Conservation (phyloP, 2,329 filamentous ascomycete genomes). For the Zarea fungicola region DNA sequence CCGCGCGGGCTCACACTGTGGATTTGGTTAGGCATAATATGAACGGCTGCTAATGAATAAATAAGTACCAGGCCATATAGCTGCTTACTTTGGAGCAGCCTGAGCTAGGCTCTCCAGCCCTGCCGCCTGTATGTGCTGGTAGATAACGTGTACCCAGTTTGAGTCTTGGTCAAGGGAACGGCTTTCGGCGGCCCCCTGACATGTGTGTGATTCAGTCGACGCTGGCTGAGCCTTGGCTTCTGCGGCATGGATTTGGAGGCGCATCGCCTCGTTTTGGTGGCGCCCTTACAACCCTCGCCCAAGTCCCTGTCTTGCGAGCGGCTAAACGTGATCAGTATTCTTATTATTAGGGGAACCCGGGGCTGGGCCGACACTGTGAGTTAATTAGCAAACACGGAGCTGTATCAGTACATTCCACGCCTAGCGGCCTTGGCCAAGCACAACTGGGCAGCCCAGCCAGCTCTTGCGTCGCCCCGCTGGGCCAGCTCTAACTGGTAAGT, state of each 20-base stretch:
- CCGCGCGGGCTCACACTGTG: too few species aligned
- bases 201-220: too few species aligned
- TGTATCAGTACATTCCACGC: too few species aligned
- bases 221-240: not conserved
- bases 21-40: too few species aligned
- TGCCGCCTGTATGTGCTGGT: not conserved
- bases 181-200: not conserved
- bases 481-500: not conserved
- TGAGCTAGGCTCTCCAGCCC: too few species aligned
- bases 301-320: not conserved
- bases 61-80: too few species aligned
- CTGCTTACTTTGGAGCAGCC: too few species aligned
- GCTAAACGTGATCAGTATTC: too few species aligned
- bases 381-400: too few species aligned
- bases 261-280: not conserved
- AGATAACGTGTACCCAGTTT: not conserved
- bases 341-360: too few species aligned
- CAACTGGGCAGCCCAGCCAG: not conserved
- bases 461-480: slow-evolving; percentile 3
- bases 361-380: too few species aligned
- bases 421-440: slow-evolving; percentile 4
- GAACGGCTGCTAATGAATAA: too few species aligned
- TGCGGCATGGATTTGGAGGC: slow-evolving; percentile 3
- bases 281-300: not conserved
- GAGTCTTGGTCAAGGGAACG: slow-evolving; percentile 5